Conservation (phyloP, 768 basidiomycete genomes). For the Hysterangium stoloniferum region DNA sequence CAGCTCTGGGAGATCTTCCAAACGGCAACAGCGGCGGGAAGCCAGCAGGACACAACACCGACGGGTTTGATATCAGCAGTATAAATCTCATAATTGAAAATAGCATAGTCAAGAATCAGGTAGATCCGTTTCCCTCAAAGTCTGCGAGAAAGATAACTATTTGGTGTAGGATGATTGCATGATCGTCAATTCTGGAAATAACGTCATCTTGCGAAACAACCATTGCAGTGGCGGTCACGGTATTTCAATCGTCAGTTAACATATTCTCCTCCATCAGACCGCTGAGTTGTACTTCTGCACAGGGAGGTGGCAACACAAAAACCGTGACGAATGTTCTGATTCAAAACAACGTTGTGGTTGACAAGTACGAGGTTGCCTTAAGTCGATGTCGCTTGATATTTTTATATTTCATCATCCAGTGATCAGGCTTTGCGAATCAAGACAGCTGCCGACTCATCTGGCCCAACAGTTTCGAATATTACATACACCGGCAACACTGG, state of each 20-base stretch:
- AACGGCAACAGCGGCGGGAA: slow-evolving; percentile 43
- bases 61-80: slow-evolving; percentile 21
- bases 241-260: slow-evolving; percentile 40
- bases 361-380: slow-evolving; percentile 34
- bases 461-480: slow-evolving; percentile 36
- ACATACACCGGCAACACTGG: slow-evolving; percentile 39
- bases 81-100: slow-evolving; percentile 15
- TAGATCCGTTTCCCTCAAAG: not conserved
- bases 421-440: slow-evolving; percentile 57
- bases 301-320: slow-evolving; percentile 39
- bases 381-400: not conserved
- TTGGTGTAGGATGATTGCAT: slow-evolving; percentile 50
- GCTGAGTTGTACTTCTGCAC: not conserved
- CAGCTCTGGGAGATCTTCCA: slow-evolving; percentile 44
- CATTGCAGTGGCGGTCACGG: slow-evolving; percentile 55
- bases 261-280: slow-evolving; percentile 10
- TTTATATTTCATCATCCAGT: slow-evolving; percentile 21
- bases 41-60: slow-evolving; percentile 35
- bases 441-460: slow-evolving; percentile 37
- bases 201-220: slow-evolving; percentile 37
- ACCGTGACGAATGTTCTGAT: slow-evolving; percentile 43
- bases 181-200: slow-evolving; percentile 36
- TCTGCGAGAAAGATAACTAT: not conserved
- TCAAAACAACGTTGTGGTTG: slow-evolving; percentile 42
- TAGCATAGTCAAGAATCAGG: slow-evolving; percentile 16